Conservation (phyloP, 2,329 filamentous ascomycete species). For the Blumeriella jaapii region DNA sequence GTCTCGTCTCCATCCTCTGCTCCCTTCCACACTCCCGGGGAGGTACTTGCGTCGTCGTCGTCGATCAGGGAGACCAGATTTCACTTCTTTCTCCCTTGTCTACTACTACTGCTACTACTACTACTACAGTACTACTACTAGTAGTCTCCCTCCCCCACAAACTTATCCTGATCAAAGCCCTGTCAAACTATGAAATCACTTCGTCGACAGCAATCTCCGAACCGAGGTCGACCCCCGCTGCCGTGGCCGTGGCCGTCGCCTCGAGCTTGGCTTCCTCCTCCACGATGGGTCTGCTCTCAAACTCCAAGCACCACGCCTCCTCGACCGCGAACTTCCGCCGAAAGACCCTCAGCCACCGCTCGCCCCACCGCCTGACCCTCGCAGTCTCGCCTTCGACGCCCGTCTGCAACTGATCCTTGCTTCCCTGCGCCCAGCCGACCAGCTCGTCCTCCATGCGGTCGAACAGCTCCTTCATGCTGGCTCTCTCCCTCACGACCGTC, state of each 20-base stretch:
- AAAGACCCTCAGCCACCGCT: slow-evolving; percentile 79
- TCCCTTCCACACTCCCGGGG: too few species aligned
- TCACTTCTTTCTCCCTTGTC: too few species aligned
- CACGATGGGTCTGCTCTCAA: slow-evolving; percentile 21
- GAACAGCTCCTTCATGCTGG: slow-evolving; percentile 71
- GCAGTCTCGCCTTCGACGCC: slow-evolving; percentile 47
- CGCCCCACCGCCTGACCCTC: slow-evolving; percentile 68
- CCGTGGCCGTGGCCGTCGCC: slow-evolving; percentile 4
- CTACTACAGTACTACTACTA: too few species aligned
- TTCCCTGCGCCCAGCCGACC: slow-evolving; percentile 57
- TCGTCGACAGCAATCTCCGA: too few species aligned
- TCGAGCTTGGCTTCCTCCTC: slow-evolving; percentile 4
- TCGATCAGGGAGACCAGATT: too few species aligned
- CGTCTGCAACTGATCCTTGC: slow-evolving; percentile 62
- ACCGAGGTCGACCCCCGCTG: slow-evolving; percentile 4
- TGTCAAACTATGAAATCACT: too few species aligned
- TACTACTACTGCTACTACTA: too few species aligned
- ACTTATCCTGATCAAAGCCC: too few species aligned
- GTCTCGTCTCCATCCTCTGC: too few species aligned
- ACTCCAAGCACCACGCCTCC: slow-evolving; percentile 49
- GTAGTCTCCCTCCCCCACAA: too few species aligned
- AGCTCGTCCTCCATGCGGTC: slow-evolving; percentile 69
- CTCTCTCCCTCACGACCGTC: slow-evolving; percentile 56
- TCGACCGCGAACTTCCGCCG: slow-evolving; percentile 73
- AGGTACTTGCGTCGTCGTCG: too few species aligned